phyloP scores from a whole-genome alignment of 768 basidiomycete species.

The Pleurotus ostreatus region DNA sequence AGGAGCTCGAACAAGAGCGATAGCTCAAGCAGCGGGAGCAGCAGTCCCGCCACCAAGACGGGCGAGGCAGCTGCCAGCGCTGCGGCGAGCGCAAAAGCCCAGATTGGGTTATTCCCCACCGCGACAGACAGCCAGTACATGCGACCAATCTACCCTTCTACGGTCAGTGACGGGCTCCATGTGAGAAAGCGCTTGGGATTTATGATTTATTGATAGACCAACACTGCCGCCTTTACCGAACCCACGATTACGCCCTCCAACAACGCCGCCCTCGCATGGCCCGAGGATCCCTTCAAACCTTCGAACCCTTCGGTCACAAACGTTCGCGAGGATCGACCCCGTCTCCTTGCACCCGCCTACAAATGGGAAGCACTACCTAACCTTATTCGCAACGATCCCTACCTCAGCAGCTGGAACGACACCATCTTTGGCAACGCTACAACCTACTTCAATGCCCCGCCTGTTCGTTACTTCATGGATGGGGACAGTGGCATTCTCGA shows the following conservation, averaged over 20 bases:
- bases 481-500: constrained; percentile 91
- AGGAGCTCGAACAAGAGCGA: constrained; percentile 34
- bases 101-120: constrained; percentile 67
- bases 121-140: constrained; percentile 76
- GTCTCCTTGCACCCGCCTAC: constrained; percentile 86
- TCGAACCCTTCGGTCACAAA: constrained; percentile 53
- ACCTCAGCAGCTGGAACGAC: constrained; percentile 84
- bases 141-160: constrained; percentile 84
- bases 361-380: constrained; percentile 82
- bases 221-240: constrained; percentile 61
- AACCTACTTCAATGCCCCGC: constrained; percentile 55
- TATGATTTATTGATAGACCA: constrained; percentile 47
- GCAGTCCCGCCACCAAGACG: constrained; percentile 40
- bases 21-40: constrained; percentile 27
- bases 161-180: constrained; percentile 52
- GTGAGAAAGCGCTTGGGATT: neutral
- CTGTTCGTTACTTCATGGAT: constrained; percentile 71
- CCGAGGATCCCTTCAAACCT: constrained; percentile 72
- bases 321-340: constrained; percentile 78
- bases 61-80: constrained; percentile 47
- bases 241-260: constrained; percentile 70
- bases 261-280: constrained; percentile 61
- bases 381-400: constrained; percentile 80
- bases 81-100: constrained; percentile 54
- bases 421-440: constrained; percentile 90